These are phyloP conservation scores for Diaporthe sp. DNA, from an alignment of 2,329 filamentous ascomycete genomes.

Conservation along the genomic window DNA sequence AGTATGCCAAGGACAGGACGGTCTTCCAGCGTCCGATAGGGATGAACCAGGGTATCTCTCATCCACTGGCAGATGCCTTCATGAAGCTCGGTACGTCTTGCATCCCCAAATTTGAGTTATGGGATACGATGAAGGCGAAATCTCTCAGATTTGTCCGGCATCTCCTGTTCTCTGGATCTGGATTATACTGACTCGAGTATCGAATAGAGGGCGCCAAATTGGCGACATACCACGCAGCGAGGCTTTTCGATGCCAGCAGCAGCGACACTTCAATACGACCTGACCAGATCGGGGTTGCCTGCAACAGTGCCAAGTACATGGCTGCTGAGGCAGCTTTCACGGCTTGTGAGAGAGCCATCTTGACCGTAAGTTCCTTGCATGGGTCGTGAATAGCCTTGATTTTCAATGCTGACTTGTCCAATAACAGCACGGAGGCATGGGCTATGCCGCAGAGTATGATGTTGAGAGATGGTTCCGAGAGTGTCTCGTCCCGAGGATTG, in stretches of 20 bases:
- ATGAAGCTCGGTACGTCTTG: constrained; percentile 53
- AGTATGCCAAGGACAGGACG: constrained; percentile 75
- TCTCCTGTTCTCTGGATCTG: not conserved
- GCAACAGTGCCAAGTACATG: constrained; percentile 79
- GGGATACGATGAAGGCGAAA: not conserved
- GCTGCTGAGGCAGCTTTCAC: constrained; percentile 74
- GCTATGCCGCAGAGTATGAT: constrained; percentile 74
- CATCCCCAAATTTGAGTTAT: not conserved
- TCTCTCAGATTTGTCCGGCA: not conserved
- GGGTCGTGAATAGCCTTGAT: not conserved
- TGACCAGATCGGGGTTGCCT: constrained; percentile 72
- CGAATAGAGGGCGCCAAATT: constrained; percentile 73
- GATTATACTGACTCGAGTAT: not conserved
- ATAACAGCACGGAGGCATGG: constrained; percentile 69
- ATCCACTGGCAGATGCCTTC: constrained; percentile 75
- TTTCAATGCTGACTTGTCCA: not conserved
- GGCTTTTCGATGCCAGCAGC: constrained; percentile 68
- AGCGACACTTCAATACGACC: constrained; percentile 64
- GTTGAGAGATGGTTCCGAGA: constrained; percentile 76
- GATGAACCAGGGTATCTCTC: constrained; percentile 74
- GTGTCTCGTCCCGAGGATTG: constrained; percentile 73
- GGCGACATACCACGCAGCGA: constrained; percentile 74
- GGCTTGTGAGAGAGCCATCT: constrained; percentile 71
- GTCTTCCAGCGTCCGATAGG: constrained; percentile 77
- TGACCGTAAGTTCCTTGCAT: constrained; percentile 51